Conservation (phyloP, 345 rosid species). For the Populus euphratica region DNA sequence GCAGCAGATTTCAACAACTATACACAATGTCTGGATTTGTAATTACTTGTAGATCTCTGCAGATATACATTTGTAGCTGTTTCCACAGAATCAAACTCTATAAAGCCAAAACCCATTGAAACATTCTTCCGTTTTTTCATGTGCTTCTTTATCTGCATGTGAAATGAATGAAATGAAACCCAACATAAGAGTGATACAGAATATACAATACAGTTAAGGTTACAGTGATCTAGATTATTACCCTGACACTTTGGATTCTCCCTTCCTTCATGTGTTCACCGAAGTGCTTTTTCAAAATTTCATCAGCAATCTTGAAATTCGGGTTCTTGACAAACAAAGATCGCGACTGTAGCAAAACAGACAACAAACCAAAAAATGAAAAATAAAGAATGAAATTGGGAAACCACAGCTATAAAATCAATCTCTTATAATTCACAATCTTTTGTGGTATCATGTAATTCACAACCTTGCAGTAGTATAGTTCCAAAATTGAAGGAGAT, state of each 20-base stretch:
- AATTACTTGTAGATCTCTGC: slow-evolving; percentile 70
- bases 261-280: slow-evolving; percentile 60
- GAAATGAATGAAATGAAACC: slow-evolving; percentile 5
- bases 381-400: not conserved
- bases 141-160: slow-evolving; percentile 74
- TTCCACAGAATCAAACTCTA: slow-evolving; percentile 81
- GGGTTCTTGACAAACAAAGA: slow-evolving; percentile 83
- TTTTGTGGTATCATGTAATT: not conserved
- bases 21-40: not conserved
- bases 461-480: not conserved
- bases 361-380: slow-evolving; percentile 21
- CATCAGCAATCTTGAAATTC: slow-evolving; percentile 88
- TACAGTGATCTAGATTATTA: slow-evolving; percentile 27
- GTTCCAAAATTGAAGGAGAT: not conserved
- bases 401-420: not conserved
- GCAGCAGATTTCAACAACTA: not conserved
- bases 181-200: slow-evolving; percentile 11
- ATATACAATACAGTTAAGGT: slow-evolving; percentile 6
- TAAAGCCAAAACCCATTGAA: slow-evolving; percentile 89
- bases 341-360: slow-evolving; percentile 58
- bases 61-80: slow-evolving; percentile 52
- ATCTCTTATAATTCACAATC: not conserved
- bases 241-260: slow-evolving; percentile 73
- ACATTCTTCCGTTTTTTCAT: slow-evolving; percentile 72
- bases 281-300: slow-evolving; percentile 67